phyloP scores from a whole-genome alignment of 139 green algal genomes.

The Helicosporidium sp. region DNA sequence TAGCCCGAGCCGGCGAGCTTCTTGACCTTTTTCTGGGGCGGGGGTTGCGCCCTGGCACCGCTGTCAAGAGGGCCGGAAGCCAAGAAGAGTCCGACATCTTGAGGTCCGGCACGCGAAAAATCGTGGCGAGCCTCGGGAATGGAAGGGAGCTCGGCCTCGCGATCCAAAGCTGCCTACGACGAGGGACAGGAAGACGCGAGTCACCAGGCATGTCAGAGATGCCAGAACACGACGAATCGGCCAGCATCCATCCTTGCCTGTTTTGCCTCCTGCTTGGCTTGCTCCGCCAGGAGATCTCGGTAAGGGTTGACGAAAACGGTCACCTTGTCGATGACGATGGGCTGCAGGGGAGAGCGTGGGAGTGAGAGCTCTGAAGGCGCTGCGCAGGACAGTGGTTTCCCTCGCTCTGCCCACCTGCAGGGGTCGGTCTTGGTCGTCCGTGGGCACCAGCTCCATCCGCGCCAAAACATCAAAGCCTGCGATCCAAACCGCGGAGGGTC shows the following conservation, averaged over 20 bases:
- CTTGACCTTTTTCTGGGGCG: constrained; percentile 50
- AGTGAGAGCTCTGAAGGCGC: neutral
- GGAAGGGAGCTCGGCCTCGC: neutral
- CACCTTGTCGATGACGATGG: constrained; percentile 51
- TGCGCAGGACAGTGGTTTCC: neutral
- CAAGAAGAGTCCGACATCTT: constrained; percentile 3
- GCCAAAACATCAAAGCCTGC: constrained; percentile 59
- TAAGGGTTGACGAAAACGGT: constrained; percentile 88
- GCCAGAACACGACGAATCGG: neutral
- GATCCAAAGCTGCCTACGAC: too few relatives aligned
- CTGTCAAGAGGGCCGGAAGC: neutral
- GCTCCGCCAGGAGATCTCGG: constrained; percentile 55
- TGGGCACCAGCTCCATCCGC: constrained; percentile 61
- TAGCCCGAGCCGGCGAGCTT: constrained; percentile 6
- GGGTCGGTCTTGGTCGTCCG: constrained; percentile 68
- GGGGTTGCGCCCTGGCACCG: constrained; percentile 1
- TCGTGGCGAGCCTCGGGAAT: neutral
- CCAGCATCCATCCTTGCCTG: constrained; percentile 10
- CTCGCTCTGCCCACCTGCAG: constrained; percentile 14
- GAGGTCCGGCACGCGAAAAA: neutral
- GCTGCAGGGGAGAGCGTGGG: constrained; percentile 4
- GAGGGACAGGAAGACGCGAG: neutral
- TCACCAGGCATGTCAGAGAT: neutral
- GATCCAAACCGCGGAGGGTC: neutral
- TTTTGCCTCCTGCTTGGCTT: constrained; percentile 30